Evolutionary conservation across 1,139 yeast species (phyloP).

Genomic region (Kodamaea sp.): DNA sequence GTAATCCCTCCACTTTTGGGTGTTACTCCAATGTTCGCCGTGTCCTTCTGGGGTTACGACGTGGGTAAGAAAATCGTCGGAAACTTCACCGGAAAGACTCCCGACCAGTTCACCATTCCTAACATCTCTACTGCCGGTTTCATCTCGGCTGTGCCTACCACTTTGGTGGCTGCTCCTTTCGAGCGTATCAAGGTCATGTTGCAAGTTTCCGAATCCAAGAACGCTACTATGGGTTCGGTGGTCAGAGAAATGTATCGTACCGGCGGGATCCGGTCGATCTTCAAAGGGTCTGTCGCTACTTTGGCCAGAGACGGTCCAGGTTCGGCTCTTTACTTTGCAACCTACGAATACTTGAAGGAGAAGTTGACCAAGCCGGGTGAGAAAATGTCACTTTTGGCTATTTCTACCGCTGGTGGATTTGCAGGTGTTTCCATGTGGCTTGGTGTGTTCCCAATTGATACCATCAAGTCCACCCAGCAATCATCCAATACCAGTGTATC

Average conservation of each 20-base stretch:
- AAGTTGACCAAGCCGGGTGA: slow-evolving; percentile 56
- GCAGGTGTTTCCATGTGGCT: slow-evolving; percentile 98
- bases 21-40: slow-evolving; percentile 98
- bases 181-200: slow-evolving; percentile 94
- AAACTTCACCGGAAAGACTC: slow-evolving; percentile 39
- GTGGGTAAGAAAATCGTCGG: slow-evolving; percentile 79
- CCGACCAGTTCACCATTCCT: slow-evolving; percentile 53
- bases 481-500: slow-evolving; percentile 61
- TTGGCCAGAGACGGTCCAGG: slow-evolving; percentile 98
- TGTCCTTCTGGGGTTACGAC: slow-evolving; percentile 98
- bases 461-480: slow-evolving; percentile 85
- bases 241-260: slow-evolving; percentile 70
- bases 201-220: slow-evolving; percentile 67
- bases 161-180: slow-evolving; percentile 93
- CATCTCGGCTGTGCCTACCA: slow-evolving; percentile 91
- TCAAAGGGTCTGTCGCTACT: slow-evolving; percentile 90
- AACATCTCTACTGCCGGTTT: slow-evolving; percentile 95
- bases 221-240: slow-evolving; percentile 57
- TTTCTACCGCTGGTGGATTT: slow-evolving; percentile 88
- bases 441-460: slow-evolving; percentile 94
- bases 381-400: slow-evolving; percentile 67
- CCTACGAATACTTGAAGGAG: slow-evolving; percentile 81
- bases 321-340: slow-evolving; percentile 93
- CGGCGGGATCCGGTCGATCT: slow-evolving; percentile 84
- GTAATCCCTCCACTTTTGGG: slow-evolving; percentile 89